Conservation (phyloP, 345 rosid species). For the Ricinus communis region DNA sequence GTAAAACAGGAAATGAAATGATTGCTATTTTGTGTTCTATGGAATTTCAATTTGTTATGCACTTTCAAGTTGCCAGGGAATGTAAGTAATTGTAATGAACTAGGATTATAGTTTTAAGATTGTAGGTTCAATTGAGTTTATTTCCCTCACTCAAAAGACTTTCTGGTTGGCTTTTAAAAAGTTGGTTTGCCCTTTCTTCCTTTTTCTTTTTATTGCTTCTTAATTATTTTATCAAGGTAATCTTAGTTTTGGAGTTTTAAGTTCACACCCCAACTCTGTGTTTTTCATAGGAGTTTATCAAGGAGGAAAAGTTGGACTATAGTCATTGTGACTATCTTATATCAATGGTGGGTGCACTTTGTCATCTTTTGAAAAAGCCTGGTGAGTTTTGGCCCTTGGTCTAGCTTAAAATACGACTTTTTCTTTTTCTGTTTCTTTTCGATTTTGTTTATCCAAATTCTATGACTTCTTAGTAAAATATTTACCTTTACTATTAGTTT, state of each 20-base stretch:
- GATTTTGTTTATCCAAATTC: not conserved
- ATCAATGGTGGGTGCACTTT: constrained; percentile 66
- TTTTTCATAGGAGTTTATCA: constrained; percentile 39
- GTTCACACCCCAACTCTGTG: not conserved
- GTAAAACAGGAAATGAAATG: not conserved
- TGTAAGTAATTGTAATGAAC: not conserved
- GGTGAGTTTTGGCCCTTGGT: constrained; percentile 43
- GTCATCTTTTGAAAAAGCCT: constrained; percentile 62
- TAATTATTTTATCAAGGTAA: not conserved
- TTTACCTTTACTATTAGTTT: not conserved
- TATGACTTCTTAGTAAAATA: not conserved
- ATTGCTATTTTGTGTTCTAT: not conserved
- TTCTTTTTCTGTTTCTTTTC: not conserved
- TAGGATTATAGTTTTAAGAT: too few species aligned
- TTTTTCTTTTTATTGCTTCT: not conserved
- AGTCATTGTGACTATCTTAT: constrained; percentile 36
- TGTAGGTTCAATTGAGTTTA: too few species aligned
- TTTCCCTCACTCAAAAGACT: not conserved
- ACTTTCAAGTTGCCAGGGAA: not conserved
- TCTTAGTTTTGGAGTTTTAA: not conserved
- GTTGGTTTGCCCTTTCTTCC: too few species aligned
- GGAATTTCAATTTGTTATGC: not conserved
- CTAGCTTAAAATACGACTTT: not conserved
- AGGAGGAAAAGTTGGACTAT: constrained; percentile 44
- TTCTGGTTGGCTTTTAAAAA: not conserved